phyloP scores from a whole-genome alignment of 192 early-diverging fungal species.

The Paraglomus occultum region DNA sequence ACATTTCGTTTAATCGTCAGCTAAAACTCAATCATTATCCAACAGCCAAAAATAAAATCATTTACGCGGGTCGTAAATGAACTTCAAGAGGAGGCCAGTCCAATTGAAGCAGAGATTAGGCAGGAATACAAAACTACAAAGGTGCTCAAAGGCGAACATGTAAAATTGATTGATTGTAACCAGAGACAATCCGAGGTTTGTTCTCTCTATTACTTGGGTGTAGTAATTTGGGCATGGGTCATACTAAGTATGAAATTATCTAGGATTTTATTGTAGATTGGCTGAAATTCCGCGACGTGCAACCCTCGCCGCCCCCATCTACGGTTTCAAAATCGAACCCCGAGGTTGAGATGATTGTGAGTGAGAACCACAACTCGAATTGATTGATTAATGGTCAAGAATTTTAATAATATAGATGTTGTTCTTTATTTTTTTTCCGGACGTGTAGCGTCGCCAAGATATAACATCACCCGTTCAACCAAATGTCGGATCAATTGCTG shows the following conservation, averaged over 20 bases:
- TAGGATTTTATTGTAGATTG: neutral
- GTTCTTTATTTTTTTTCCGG: neutral
- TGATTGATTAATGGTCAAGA: neutral
- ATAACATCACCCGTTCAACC: constrained; percentile 20
- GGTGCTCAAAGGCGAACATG: constrained; percentile 22
- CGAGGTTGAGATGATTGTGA: constrained; percentile 19
- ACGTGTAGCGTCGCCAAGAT: constrained; percentile 22
- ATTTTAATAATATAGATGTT: neutral
- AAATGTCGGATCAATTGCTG: constrained; percentile 5
- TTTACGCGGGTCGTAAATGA: constrained; percentile 29
- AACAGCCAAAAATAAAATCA: constrained; percentile 27
- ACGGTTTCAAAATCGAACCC: constrained; percentile 25
- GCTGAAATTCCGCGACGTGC: constrained; percentile 26
- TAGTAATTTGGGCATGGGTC: no score
- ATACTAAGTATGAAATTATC: no score
- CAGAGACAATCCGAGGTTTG: constrained; percentile 10
- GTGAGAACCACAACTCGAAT: neutral
- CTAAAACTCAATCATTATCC: no score
- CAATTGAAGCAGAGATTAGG: constrained; percentile 25
- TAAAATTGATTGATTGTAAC: constrained; percentile 15
- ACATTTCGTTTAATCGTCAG: no score
- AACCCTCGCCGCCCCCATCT: constrained; percentile 29
- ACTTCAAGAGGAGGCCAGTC: constrained; percentile 23
- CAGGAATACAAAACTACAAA: constrained; percentile 31
- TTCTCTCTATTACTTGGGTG: neutral